Base-by-base conservation (phyloP, 768 basidiomycete genomes). In the Naganishia onofrii region DNA sequence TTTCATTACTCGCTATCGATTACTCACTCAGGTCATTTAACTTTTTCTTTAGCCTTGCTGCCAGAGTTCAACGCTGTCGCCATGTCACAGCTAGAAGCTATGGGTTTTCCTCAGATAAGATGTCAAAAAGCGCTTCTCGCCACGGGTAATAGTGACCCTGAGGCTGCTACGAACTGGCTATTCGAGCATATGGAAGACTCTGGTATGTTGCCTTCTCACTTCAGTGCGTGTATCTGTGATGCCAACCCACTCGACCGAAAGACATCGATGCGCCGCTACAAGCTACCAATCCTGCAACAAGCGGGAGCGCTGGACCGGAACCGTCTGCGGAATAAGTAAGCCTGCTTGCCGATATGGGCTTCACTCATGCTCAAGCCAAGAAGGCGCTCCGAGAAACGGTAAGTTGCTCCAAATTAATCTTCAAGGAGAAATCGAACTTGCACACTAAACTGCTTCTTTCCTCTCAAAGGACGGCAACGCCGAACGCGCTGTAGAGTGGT, bases 131-230 rank as follows among this genome's bases (percentile, higher is more conserved):
- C 94, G 0, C 79, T 98, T 6, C 83, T 95, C 12, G 93, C 92
- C 0, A 98, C 93, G 0, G 92, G 92, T 0, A 82, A 83, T 74
- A 82, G 80, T 19, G 87, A 88, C 69, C 82, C 89, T 0, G 90
- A 93, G 71, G 85, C 84, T 0, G 96, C 96, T 0, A 95, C 94
- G 93, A 88, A 92, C 70, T 99, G 95, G 95, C 80, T 99, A 51
- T 95, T 98, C 76, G 84, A 81, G 53, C 95, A 97, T 79, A 91
- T 94, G 91, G 94, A 97, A 0, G 95, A 98, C 80, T 84, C 92
- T 15, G 91, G 93, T 91, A 19, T 68, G 82, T 70, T 54, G 9
- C 21, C 44, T 21, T 53, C 13, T 0, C 10, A 12, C 15, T 15
- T n/a, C 3, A 12, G 12, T 23, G 26, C 36, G 12, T 2, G 44